phyloP scores from a whole-genome alignment of 2,329 filamentous ascomycete genomes.

The Aspergillus persii region DNA sequence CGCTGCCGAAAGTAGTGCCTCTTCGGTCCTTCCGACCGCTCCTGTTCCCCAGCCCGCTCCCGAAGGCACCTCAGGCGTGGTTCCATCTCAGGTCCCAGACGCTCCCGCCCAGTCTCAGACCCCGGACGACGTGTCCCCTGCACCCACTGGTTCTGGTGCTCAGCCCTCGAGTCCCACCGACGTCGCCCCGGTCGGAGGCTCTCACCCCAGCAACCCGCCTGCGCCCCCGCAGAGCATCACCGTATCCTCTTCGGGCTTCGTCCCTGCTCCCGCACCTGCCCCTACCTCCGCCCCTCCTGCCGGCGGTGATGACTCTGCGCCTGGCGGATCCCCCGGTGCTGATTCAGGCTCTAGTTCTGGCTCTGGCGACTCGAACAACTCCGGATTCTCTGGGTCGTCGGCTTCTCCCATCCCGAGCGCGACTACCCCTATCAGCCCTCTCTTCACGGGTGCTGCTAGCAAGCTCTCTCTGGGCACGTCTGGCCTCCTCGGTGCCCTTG shows the following conservation, averaged over 20 bases:
- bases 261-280: not conserved
- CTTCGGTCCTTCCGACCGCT: not conserved
- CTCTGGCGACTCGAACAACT: not conserved
- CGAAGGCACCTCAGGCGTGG: not conserved
- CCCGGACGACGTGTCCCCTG: not conserved
- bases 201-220: not conserved
- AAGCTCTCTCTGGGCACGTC: constrained; percentile 16
- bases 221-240: not conserved
- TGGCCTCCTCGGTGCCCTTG: constrained; percentile 15
- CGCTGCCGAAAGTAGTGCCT: not conserved
- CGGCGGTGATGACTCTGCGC: not conserved
- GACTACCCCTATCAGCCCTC: constrained; percentile 15
- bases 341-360: not conserved
- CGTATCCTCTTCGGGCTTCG: not conserved
- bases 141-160: not conserved
- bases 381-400: constrained; percentile 1
- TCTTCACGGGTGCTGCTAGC: constrained; percentile 25
- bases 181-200: not conserved
- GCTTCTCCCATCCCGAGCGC: constrained; percentile 7
- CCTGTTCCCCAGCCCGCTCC: not conserved
- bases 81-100: not conserved
- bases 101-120: not conserved
- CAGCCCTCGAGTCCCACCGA: not conserved
- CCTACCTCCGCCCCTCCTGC: not conserved
- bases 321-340: not conserved